A percentile compares a stretch with the other conserved stretches of the same genome.
Evolutionary conservation across 129 eudicot genomes (phyloP).

Genomic region (Artemisia tridentata): DNA sequence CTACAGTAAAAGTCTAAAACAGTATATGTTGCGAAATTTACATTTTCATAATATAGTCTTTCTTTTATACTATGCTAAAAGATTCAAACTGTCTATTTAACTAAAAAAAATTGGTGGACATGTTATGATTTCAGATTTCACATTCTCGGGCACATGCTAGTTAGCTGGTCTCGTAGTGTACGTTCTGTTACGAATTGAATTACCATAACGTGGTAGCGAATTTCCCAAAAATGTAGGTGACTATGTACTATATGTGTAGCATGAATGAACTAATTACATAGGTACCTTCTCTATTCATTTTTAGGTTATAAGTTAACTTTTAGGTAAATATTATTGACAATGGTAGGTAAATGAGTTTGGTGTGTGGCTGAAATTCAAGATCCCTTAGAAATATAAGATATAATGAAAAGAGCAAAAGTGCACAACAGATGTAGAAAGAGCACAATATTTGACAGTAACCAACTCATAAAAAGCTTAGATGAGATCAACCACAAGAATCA

Average conservation of each 20-base stretch:
- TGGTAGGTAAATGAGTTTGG: constrained; percentile 4
- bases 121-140: too few relatives aligned
- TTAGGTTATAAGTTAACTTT: neutral
- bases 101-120: too few relatives aligned
- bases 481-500: constrained; percentile 35
- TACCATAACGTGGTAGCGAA: too few relatives aligned
- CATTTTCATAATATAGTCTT: too few relatives aligned
- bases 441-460: constrained; percentile 41
- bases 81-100: too few relatives aligned
- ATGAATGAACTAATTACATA: neutral
- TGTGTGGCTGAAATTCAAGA: constrained; percentile 28
- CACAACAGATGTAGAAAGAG: constrained; percentile 31
- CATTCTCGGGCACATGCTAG: too few relatives aligned
- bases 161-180: too few relatives aligned
- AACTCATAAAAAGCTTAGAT: constrained; percentile 23
- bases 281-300: neutral
- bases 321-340: neutral
- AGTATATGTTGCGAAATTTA: too few relatives aligned
- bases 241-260: neutral
- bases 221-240: too few relatives aligned
- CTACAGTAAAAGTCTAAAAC: too few relatives aligned
- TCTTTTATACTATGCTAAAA: too few relatives aligned
- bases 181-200: too few relatives aligned
- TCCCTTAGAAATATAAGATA: constrained; percentile 27
- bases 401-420: constrained; percentile 33